phyloP scores from a whole-genome alignment of 441 rosid species.

The Isatis lusitanica region DNA sequence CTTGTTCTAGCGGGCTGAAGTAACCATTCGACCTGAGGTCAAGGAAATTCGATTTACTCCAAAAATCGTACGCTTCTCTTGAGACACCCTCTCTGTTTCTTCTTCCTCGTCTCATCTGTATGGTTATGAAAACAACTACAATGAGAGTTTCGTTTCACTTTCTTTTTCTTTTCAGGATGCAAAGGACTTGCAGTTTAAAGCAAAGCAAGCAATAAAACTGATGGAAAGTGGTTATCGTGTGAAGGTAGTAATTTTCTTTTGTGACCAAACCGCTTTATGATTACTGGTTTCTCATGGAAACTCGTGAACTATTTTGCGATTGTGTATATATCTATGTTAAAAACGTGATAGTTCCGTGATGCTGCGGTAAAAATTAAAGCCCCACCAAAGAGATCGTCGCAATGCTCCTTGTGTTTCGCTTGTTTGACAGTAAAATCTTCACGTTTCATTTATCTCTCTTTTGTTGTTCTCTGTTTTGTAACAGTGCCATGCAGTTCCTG shows the following conservation, averaged over 20 bases:
- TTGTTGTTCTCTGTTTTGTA: slow-evolving; percentile 11
- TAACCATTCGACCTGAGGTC: slow-evolving; percentile 47
- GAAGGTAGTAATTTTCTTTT: slow-evolving; percentile 54
- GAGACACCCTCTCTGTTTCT: neutral
- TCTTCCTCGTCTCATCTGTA: neutral
- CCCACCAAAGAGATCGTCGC: neutral
- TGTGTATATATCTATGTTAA: neutral
- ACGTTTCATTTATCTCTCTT: neutral
- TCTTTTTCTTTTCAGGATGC: slow-evolving; percentile 55
- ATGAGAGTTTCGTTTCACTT: neutral
- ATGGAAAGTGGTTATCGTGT: slow-evolving; percentile 89
- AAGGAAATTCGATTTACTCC: slow-evolving; percentile 81
- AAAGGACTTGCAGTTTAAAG: slow-evolving; percentile 78
- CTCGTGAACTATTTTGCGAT: neutral
- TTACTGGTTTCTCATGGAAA: neutral
- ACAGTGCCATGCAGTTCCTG: slow-evolving; percentile 69
- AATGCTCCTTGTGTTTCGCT: neutral
- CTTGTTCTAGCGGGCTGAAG: slow-evolving; percentile 49
- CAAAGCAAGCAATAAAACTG: slow-evolving; percentile 59
- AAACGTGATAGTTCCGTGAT: neutral
- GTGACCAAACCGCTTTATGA: neutral
- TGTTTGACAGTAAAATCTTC: slow-evolving; percentile 6
- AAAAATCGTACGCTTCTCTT: slow-evolving; percentile 67
- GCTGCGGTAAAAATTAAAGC: neutral
- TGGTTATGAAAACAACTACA: neutral